Evolutionary conservation across 352 stramenopile species (phyloP).

Genomic region (Blastocystis sp.): DNA sequence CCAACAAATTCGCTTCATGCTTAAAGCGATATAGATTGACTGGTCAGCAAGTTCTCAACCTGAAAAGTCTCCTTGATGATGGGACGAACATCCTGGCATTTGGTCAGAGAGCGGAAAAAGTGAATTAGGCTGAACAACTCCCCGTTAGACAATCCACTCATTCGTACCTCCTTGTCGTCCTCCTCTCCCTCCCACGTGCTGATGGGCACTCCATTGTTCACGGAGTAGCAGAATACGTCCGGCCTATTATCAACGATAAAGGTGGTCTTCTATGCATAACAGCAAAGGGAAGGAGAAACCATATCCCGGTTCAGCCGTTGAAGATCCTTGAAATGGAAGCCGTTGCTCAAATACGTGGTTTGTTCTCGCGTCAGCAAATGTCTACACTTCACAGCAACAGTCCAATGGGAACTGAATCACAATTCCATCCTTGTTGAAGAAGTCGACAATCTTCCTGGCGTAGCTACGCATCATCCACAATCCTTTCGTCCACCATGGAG

Average conservation of each 20-base stretch:
- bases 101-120: constrained; percentile 3
- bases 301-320: constrained; percentile 26
- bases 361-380: constrained; percentile 40
- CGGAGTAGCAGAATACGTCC: constrained; percentile 40
- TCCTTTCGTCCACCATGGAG: constrained; percentile 20
- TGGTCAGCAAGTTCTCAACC: constrained; percentile 31
- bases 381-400: too few species aligned
- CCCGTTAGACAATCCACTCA: neutral
- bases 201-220: constrained; percentile 56
- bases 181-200: constrained; percentile 37
- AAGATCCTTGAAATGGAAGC: constrained; percentile 36
- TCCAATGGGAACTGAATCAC: neutral
- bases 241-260: constrained; percentile 54
- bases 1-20: constrained; percentile 13
- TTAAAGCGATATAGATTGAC: neutral
- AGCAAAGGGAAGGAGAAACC: neutral
- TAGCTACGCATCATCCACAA: neutral
- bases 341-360: constrained; percentile 18
- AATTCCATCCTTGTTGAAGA: constrained; percentile 46
- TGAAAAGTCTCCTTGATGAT: constrained; percentile 18
- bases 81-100: neutral
- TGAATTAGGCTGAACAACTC: constrained; percentile 38
- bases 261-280: constrained; percentile 42
- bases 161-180: constrained; percentile 55
- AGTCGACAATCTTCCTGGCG: constrained; percentile 12